phyloP scores from a whole-genome alignment of 2,329 filamentous ascomycete genomes.

The Nemania bipapillata region DNA sequence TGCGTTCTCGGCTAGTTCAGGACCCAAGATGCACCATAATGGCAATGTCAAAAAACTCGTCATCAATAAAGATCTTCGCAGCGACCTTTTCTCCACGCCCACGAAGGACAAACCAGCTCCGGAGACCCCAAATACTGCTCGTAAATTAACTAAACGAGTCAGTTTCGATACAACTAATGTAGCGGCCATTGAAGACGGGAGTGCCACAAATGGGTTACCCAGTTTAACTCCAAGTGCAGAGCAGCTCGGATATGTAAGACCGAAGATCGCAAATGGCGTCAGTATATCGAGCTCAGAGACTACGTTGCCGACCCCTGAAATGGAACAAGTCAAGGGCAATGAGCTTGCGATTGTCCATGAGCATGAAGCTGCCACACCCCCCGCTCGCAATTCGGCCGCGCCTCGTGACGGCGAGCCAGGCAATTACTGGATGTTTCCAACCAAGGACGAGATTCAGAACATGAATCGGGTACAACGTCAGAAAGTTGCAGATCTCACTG shows the following conservation, averaged over 20 bases:
- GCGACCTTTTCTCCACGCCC: slow-evolving; percentile 73
- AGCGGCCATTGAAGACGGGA: slow-evolving; percentile 58
- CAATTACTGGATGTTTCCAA: slow-evolving; percentile 87
- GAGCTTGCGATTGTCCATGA: slow-evolving; percentile 84
- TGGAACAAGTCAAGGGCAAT: slow-evolving; percentile 77
- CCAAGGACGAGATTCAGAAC: slow-evolving; percentile 76
- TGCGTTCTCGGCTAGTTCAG: slow-evolving; percentile 78
- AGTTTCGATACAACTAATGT: slow-evolving; percentile 82
- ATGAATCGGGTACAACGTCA: slow-evolving; percentile 84
- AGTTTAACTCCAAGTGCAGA: slow-evolving; percentile 66
- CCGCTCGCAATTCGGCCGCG: slow-evolving; percentile 44
- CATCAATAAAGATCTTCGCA: slow-evolving; percentile 87
- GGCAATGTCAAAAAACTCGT: slow-evolving; percentile 87
- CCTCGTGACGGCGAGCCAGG: slow-evolving; percentile 67
- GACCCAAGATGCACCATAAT: slow-evolving; percentile 72
- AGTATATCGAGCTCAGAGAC: slow-evolving; percentile 58
- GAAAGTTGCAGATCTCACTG: slow-evolving; percentile 77
- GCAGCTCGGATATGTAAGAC: slow-evolving; percentile 69
- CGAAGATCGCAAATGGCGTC: slow-evolving; percentile 57
- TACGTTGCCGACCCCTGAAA: slow-evolving; percentile 65
- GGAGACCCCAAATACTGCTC: slow-evolving; percentile 57
- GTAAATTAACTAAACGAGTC: slow-evolving; percentile 82
- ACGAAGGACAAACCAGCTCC: slow-evolving; percentile 61
- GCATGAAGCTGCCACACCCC: slow-evolving; percentile 62
- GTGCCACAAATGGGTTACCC: slow-evolving; percentile 56